Conservation (phyloP, 371 early-diverging fungal genomes). For the Mucor saturninus region DNA sequence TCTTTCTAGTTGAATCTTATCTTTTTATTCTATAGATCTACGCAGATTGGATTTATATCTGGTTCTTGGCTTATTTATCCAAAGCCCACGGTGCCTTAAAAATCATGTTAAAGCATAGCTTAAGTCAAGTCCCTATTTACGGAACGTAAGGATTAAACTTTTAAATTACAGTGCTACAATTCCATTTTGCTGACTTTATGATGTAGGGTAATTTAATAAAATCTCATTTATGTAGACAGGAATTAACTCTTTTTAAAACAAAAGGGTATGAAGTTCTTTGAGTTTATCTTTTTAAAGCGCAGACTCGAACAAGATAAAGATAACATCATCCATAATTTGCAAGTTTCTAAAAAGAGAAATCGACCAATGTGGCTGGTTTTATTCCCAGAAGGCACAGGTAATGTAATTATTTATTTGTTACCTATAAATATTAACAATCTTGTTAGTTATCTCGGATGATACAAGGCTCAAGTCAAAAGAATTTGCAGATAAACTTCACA, state of each 20-base stretch:
- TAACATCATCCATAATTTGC: conserved; percentile 52
- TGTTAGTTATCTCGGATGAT: conserved; percentile 54
- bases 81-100: conserved; percentile 78
- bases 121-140: conserved; percentile 80
- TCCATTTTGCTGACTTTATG: too few relatives aligned
- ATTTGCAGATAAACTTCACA: conserved; percentile 56
- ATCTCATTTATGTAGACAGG: too few relatives aligned
- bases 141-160: conserved; percentile 80
- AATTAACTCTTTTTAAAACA: not conserved
- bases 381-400: conserved; percentile 91
- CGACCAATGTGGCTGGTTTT: conserved; percentile 85
- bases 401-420: not conserved
- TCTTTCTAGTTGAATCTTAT: not conserved
- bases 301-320: conserved; percentile 76
- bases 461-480: conserved; percentile 53
- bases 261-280: conserved; percentile 88
- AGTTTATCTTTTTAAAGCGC: conserved; percentile 86
- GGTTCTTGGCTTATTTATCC: conserved; percentile 71
- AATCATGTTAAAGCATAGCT: conserved; percentile 81
- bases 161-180: too few relatives aligned
- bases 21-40: conserved; percentile 59
- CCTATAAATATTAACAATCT: not conserved
- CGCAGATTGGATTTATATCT: conserved; percentile 91
- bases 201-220: conserved; percentile 19
- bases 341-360: conserved; percentile 33